Base-by-base conservation (phyloP, 768 basidiomycete species). In the Mycena kentingensis region DNA sequence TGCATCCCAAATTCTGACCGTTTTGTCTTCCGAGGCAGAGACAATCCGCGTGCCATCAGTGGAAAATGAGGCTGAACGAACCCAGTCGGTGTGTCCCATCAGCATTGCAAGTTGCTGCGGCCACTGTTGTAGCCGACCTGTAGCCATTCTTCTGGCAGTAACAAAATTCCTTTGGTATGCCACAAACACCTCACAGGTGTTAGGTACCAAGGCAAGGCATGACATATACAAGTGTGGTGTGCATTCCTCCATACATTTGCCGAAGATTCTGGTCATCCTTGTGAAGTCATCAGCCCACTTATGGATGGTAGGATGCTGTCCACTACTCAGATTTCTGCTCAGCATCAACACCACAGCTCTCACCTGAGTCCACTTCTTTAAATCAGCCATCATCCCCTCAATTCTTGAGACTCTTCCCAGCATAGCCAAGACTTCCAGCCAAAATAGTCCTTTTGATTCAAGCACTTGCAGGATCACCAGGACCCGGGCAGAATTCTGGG, bases 371-470 rank as follows among this genome's bases (percentile, higher is more conserved):
- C 53, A 48, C 7, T 35, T 4, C 11, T 25, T 43, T 1, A 54
- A 6, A 16, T 50, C 32, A 2, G 15, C 35, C 2, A 50, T 31
- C 11, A 39, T 35, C 10, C 13, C 10, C 2, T 21, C 5, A 2
- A 36, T 37, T 35, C n/a, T 27, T 2, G 5, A 5, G 1, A 44
- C 26, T 24, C 15, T 32, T 4, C 27, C 35, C 11, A 39, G 16
- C 10, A 55, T 25, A 26, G 42, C 39, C 27, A 55, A 3, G 5
- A 38, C 48, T 24, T 55, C 54, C 6, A 55, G 34, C 54, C 54
- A 55, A 21, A 45, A 55, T 13, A 49, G 16, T 15, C 36, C 44
- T 6, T 48, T 43, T 1, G 35, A 1, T 5, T 25, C 3, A 55
- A 29, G 2, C 49, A 34, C 32, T 45, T 35, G 3, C 46, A 24